Evolutionary conservation across 2,329 filamentous ascomycete species (phyloP), one percentile per base, ranked within the genome.

Genomic region (Leptographium galeiforme): DNA sequence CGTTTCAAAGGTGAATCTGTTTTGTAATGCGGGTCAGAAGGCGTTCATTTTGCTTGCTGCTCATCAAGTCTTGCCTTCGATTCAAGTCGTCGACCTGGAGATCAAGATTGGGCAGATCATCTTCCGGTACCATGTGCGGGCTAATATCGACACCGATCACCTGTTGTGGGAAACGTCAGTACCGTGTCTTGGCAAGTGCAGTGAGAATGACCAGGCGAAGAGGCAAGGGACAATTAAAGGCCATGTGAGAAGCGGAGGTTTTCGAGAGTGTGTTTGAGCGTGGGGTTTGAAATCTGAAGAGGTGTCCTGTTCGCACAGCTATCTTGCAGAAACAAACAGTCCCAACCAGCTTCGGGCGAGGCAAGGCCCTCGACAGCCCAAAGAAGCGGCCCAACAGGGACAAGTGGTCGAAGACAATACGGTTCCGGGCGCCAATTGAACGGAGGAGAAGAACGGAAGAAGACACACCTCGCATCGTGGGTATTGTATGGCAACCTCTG

Each of bases 71-170:
- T 67, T 66, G 78, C 79, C 74, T 72, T 61, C 75, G 73, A 62
- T 89, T 89, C 44, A 89, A 68, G 61, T 89, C 82, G 61, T 87
- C 85, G 52, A 87, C 75, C 65, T 88, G 82, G 53, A 88, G 72
- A 61, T 83, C 81, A 53, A 89, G 67, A 62, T 89, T 89, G 6
- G 75, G 70, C 18, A 85, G 7, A 72, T 62, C 40, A 59, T 81
- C 77, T 49, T 84, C 79, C 41, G 82, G 82, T 55, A 77, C 76
- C 74, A 84, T 81, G 61, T 84, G 79, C 32, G 84, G 83, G 60
- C 81, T 83, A 57, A 88, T 79, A 63, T 89, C 85, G 61, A 88
- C 74, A 11, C 81, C 85, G 58, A 84, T 72, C 11, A 88, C 82
- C 84, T 88, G 57, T 34, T 14, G 13, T 2, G 25, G 12, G 19